Evolutionary conservation across 2,329 filamentous ascomycete species (phyloP).

Genomic region (Triangularia verruculosa): DNA sequence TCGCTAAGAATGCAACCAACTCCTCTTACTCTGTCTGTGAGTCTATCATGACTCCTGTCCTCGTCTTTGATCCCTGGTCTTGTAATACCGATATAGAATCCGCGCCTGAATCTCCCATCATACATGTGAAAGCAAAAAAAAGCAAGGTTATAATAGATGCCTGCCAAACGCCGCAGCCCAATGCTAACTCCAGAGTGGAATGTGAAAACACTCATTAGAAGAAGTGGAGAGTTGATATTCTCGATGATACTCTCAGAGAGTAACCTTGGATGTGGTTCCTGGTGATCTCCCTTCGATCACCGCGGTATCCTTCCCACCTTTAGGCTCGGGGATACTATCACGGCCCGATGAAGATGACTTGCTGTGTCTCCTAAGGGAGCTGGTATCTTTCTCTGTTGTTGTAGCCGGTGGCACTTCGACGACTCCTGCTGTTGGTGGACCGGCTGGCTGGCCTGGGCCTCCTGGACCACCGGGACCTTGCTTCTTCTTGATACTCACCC

Average conservation of each 20-base stretch:
- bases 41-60: background rate
- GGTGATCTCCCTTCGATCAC: background rate
- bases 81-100: background rate
- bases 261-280: background rate
- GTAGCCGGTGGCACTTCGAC: background rate
- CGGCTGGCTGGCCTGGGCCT: constrained; percentile 5
- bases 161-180: background rate
- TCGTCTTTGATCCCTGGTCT: background rate
- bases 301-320: background rate
- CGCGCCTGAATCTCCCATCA: background rate
- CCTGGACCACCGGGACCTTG: constrained; percentile 17
- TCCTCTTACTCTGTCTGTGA: background rate
- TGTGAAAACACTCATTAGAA: background rate
- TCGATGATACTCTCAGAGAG: background rate
- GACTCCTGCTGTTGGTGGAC: background rate
- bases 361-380: background rate
- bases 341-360: constrained; percentile 7
- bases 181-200: background rate
- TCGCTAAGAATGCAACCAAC: background rate
- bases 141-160: background rate
- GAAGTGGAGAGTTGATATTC: no score
- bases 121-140: background rate
- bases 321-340: background rate
- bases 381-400: background rate
- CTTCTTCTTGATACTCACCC: constrained; percentile 63